Evolutionary conservation across 176 grass and related monocot species (phyloP).

Genomic region (Oryza longistaminata): DNA sequence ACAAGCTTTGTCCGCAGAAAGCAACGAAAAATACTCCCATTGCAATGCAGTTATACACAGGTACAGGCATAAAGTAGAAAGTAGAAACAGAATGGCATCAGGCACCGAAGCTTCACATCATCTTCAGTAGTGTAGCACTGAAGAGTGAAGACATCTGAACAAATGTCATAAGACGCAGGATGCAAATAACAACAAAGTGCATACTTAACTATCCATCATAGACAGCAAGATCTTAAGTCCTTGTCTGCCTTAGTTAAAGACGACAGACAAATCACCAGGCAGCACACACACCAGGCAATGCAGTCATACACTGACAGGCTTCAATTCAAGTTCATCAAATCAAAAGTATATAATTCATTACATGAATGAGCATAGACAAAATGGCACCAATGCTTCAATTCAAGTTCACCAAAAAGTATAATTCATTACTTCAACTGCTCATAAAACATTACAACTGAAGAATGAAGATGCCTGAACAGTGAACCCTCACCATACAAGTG

Average conservation of each 20-base stretch:
- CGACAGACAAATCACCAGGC: not conserved
- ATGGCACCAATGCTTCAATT: not conserved
- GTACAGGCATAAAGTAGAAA: too few relatives aligned
- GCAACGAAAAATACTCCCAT: too few relatives aligned
- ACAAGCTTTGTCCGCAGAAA: too few relatives aligned
- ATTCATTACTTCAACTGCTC: not conserved
- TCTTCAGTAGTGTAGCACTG: too few relatives aligned
- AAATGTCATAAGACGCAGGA: not conserved
- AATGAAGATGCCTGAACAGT: not conserved
- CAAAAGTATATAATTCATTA: not conserved
- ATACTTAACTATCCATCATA: not conserved
- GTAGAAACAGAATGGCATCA: too few relatives aligned
- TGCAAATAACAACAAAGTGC: not conserved
- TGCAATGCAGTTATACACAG: too few relatives aligned
- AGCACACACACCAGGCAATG: not conserved
- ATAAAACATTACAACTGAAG: conserved; percentile 3
- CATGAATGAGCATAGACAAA: not conserved
- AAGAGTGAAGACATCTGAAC: too few relatives aligned
- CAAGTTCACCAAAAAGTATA: not conserved
- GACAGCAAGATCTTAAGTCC: not conserved
- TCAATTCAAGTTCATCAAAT: not conserved
- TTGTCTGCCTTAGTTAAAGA: not conserved
- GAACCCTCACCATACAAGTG: not conserved
- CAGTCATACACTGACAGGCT: not conserved
- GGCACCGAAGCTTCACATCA: too few relatives aligned